Conservation (phyloP, 371 early-diverging fungal species). For the Thermomucor indicae-seudaticae region DNA sequence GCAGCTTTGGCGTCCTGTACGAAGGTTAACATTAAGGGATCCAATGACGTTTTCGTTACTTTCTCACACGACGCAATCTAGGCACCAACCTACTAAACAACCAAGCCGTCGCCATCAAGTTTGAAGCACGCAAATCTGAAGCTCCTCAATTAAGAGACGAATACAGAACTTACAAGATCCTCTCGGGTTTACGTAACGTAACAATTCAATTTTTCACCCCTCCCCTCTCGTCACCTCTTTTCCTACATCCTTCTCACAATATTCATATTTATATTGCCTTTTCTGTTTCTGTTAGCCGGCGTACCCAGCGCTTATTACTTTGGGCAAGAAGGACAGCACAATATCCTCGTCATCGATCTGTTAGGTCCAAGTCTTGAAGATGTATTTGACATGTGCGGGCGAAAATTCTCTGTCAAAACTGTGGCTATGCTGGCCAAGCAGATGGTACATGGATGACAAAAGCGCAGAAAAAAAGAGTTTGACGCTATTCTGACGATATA, state of each 20-base stretch:
- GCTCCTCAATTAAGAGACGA: conserved; percentile 89
- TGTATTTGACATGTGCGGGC: conserved; percentile 92
- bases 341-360: conserved; percentile 96
- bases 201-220: conserved; percentile 65
- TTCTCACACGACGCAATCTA: not conserved
- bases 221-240: conserved; percentile 80
- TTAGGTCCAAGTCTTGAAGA: conserved; percentile 98
- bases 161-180: conserved; percentile 80
- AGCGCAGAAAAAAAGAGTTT: not conserved
- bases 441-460: conserved; percentile 62
- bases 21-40: conserved; percentile 66
- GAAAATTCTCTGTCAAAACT: conserved; percentile 91
- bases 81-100: conserved; percentile 64
- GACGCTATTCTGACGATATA: not conserved
- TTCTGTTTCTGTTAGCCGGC: no score
- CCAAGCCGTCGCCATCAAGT: conserved; percentile 82
- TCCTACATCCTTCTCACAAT: conserved; percentile 79
- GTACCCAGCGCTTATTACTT: conserved; percentile 91
- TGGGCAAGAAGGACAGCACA: conserved; percentile 95
- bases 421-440: conserved; percentile 96
- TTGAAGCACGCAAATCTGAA: conserved; percentile 81
- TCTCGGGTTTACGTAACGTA: conserved; percentile 58
- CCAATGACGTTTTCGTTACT: not conserved
- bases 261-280: conserved; percentile 61
- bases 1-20: conserved; percentile 96